Evolutionary conservation across 129 eudicot species (phyloP), one percentile per base, ranked within the genome.

Genomic region (Flaveria linearis): DNA sequence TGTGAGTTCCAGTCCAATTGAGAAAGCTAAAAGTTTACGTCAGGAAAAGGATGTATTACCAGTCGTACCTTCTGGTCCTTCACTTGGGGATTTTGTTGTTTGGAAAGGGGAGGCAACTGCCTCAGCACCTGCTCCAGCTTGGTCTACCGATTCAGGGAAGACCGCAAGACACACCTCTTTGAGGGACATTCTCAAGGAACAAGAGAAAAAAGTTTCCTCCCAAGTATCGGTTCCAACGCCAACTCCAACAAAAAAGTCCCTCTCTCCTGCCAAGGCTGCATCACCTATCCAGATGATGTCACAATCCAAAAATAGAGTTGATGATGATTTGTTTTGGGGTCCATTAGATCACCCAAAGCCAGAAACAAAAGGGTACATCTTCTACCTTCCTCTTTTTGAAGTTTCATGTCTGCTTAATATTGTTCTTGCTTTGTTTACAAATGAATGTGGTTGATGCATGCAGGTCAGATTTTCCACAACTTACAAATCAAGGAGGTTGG

Each of bases 281-380:
- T 63, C 97, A 8, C 82, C 96, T 17, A 47, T 85, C 61, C 89
- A 78, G 74, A 77, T 45, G 50, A 78, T 41, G 52, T 50, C 90
- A 30, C 91, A 84, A 9, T 49, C 77, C 3, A 95, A 86, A 79
- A 81, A 66, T 76, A 91, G 85, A 82, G 90, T 82, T 9, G 97
- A 95, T 15, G 95, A 91, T 55, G 99, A 95, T 83, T 74, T 95
- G 71, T 95, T 95, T 74, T 95, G 99, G 99, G 99, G 99, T 46
- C 97, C 99, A 41, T 16, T 86, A 17, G 97, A 91, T 58, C 96
- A 94, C 22, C 84, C 91, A 41, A 95, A 91, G 76, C 89, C 81
- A 80, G 99, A 95, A 76, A n/a, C 83, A 17, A 91, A 86, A 65
- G 90, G 74, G 99, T 95, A 91, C 62, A 87, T 5, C 45, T 43